A percentile compares a stretch with the other conserved stretches of the same genome.
These are phyloP conservation scores for Blastocystis sp. DNA, from an alignment of 352 stramenopile species.

Conservation along the genomic window DNA sequence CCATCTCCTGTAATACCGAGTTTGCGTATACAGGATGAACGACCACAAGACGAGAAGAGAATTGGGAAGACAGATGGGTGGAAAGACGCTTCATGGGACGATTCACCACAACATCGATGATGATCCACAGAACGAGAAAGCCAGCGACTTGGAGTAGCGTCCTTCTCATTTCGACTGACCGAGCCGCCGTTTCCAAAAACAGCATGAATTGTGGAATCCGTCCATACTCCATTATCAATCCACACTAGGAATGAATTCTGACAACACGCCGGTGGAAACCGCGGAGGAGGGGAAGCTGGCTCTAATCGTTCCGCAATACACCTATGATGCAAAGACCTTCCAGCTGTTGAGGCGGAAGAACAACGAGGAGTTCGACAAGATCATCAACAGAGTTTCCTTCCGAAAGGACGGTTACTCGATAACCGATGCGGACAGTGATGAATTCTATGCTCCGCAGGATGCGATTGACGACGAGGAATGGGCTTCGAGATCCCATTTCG, in stretches of 20 bases:
- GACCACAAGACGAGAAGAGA: too few species aligned
- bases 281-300: not conserved
- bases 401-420: conserved; percentile 26
- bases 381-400: conserved; percentile 15
- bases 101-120: not conserved
- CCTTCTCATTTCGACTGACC: not conserved
- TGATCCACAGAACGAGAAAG: not conserved
- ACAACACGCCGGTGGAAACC: not conserved
- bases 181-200: not conserved
- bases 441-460: not conserved
- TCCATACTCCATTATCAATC: not conserved
- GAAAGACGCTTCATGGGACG: not conserved
- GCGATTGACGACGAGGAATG: not conserved
- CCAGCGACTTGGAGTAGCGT: not conserved
- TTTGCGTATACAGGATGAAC: too few species aligned
- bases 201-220: not conserved
- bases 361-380: not conserved
- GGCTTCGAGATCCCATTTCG: not conserved
- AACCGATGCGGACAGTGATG: not conserved
- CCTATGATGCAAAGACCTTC: conserved; percentile 12
- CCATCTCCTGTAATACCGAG: too few species aligned
- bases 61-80: not conserved
- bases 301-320: conserved; percentile 40
- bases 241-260: not conserved
- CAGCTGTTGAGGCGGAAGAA: not conserved